Evolutionary conservation across 768 basidiomycete species (phyloP).

Genomic region (Leccinum fibrillosum): DNA sequence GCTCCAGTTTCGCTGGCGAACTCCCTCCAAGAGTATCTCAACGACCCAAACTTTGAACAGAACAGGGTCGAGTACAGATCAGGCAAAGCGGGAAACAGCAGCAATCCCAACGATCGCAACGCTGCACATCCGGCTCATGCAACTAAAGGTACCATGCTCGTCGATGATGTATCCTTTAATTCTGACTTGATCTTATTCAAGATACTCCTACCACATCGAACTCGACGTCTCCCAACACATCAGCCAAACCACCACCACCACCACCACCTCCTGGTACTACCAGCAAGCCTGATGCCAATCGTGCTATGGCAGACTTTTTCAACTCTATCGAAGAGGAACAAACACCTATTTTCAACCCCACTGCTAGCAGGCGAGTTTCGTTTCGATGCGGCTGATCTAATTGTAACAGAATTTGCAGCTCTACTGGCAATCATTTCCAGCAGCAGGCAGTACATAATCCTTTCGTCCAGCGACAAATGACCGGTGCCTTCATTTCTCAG

Average conservation of each 20-base stretch:
- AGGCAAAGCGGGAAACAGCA: conserved; percentile 67
- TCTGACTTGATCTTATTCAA: conserved; percentile 6
- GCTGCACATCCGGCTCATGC: conserved; percentile 7
- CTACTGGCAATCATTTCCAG: conserved; percentile 48
- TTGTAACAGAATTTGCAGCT: conserved; percentile 35
- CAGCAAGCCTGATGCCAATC: conserved; percentile 37
- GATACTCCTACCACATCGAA: conserved; percentile 17
- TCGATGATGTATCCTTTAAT: not conserved
- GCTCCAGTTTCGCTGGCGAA: conserved; percentile 94
- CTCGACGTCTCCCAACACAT: conserved; percentile 17
- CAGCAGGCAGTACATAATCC: conserved; percentile 70
- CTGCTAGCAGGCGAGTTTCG: conserved; percentile 45
- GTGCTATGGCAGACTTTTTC: conserved; percentile 81
- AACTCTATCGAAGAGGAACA: conserved; percentile 80
- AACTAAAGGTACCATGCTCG: conserved; percentile 15
- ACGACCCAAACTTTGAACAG: conserved; percentile 95
- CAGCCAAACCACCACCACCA: conserved; percentile 20
- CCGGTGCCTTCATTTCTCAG: conserved; percentile 42
- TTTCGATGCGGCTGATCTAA: not conserved
- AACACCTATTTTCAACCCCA: conserved; percentile 65
- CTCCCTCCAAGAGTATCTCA: conserved; percentile 91
- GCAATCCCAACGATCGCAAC: conserved; percentile 15
- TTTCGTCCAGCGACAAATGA: conserved; percentile 61
- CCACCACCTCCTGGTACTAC: conserved; percentile 23
- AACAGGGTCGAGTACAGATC: conserved; percentile 90